Base-by-base conservation (phyloP, 495 filamentous ascomycete genomes). In the Penicillium ucsense region DNA sequence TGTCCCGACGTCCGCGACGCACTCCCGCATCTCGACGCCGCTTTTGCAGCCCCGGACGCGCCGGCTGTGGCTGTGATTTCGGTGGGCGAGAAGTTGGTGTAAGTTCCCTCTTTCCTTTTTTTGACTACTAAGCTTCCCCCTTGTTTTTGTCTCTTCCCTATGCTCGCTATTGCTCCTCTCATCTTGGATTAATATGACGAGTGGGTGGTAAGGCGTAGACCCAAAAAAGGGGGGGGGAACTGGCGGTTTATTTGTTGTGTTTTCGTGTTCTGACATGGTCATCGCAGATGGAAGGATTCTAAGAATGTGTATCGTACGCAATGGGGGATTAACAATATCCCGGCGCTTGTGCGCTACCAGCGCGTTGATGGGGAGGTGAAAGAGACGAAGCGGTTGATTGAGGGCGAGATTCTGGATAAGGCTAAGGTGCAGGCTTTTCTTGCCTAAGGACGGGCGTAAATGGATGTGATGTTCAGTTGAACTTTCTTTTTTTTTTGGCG, bases 1-100 rank as follows among this genome's bases (percentile, higher is more conserved):
- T 66, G 63, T 32, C 63, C 63, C 1, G 63, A 66, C 37, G 63
- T 66, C 20, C 54, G 56, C 7, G 61, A 59, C 35, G 61, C 61
- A 0, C 42, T 63, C 48, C 63, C 63, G 6, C 35, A 46, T 34
- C 53, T 66, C 44, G 40, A 55, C 32, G 31, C 48, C 4, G 55
- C 63, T 3, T 66, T 66, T 44, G 40, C 45, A 1, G 38, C 10
- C 0, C 43, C 47, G 8, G 49, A 53, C 38, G 48, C 54, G 2
- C 61, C 61, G 6, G 46, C 35, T 3, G 38, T 66, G 41, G 59
- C 46, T 4, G 45, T 61, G 27, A 45, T 66, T 12, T 48, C 57
- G 6, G 63, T 66, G 35, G 63, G 63, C 34, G 52, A 62, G 35
- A 57, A 60, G 31, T 45, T 50, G 1, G 59, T 59, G 63, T 66